Evolutionary conservation across 306 rosid genomes (phyloP), one percentile per base, ranked within the genome.

Genomic region (Trifolium dubium): DNA sequence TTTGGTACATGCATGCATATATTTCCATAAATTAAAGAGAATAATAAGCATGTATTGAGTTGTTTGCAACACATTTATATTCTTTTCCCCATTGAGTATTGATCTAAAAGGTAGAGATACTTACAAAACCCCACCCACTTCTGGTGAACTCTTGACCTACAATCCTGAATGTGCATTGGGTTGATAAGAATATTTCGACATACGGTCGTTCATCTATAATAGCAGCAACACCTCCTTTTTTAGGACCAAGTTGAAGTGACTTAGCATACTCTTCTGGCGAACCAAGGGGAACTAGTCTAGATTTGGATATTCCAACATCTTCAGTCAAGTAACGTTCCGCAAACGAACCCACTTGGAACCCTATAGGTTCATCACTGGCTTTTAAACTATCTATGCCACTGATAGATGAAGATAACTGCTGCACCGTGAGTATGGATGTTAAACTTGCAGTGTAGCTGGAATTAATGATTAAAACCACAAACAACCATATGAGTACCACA

Each of bases 401-500:
- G 70, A 94, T 83, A 43, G 81, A 83, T 67, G 96, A 94, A 80
- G 74, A 88, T 66, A 94, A 83, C 70, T 85, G 88, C 79, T 94
- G 97, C 82, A 94, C 97, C 59, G 99, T 94, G 79, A 94, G 96
- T 82, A 94, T 89, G 76, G 99, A 94, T 63, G 99, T 90, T 82
- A 92, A 86, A 85, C 99, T 94, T n/a, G 99, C 99, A 13, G 99
- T 92, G 89, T 92, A 94, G 85, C 99, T 94, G 44, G 97, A 94
- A 79, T 85, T 94, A 71, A 94, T 86, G 64, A 94, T 94, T 92
- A 94, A 86, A 64, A 94, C 99, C 74, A 94, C 97, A 85, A 94
- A 94, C 49, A 94, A 82, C 99, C 99, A 94, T 82, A 94, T 80
- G 61, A 92, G 76, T 63, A 94, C 60, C 84, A 94, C 99, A 39